Evolutionary conservation across 345 rosid genomes (phyloP), one percentile per base, ranked within the genome.

Genomic region (Brassica juncea): DNA sequence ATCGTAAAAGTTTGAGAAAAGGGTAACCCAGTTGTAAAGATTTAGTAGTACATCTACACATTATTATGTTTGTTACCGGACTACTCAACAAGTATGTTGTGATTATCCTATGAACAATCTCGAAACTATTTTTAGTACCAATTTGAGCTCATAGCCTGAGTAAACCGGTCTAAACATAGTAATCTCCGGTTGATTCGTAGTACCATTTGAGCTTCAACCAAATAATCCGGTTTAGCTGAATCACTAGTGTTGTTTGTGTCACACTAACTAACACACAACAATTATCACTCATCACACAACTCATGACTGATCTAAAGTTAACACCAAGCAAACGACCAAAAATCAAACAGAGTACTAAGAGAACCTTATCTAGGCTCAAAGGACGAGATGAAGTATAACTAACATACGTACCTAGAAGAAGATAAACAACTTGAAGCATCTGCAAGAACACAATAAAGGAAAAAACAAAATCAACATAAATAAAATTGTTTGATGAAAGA

Each of bases 381-480:
- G 70, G 31, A 60, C 6, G 21, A 34, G 74, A 58, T 60, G 37
- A 74, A 61, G 74, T 62, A 10, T 23, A 27, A 23, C 25, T 23
- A 23, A 23, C 25, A 23, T 23, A 72, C 67, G 8, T 82, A 82
- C 84, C 82, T 42, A 10, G 84, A 72, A 72, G 71, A 52, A 60
- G 81, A 52, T 77, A 78, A 73, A 62, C 77, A 82, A 70, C 37
- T 82, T 27, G 82, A 77, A 32, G 77, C 69, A 68, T 73, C 84
- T 82, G 72, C 75, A 77, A 77, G 68, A 81, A 34, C 42, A 66
- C 42, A 68, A 9, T 15, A 16, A 49, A 8, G 4, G 69, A 11
- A 25, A 2, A 27, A 73, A 55, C 15, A 8, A 63, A 30, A 55
- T 1, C 25, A 54, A 35, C 60, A 49, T 6, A 54, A 6, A 55